phyloP scores from a whole-genome alignment of 306 rosid genomes.

The Corylus avellana region DNA sequence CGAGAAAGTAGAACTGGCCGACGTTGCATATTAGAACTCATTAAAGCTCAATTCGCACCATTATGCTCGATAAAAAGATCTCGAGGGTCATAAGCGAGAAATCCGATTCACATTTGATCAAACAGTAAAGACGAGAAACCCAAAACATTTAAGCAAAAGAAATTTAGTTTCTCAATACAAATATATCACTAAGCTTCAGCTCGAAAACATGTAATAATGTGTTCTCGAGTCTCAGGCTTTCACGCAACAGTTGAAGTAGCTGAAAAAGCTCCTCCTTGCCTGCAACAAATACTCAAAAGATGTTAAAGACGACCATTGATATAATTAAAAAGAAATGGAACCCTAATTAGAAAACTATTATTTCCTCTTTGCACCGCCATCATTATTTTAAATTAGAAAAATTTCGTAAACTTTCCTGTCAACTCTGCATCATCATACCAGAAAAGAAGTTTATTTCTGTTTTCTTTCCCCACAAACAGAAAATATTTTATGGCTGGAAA shows the following conservation, averaged over 20 bases:
- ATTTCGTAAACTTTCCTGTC: not conserved
- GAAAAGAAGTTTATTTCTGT: not conserved
- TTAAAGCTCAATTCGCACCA: too few relatives aligned
- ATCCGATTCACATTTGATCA: not conserved
- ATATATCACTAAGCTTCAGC: not conserved
- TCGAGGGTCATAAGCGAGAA: too few relatives aligned
- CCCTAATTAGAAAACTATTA: too few relatives aligned
- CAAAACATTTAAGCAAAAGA: not conserved
- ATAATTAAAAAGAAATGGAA: too few relatives aligned
- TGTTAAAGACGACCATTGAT: not conserved
- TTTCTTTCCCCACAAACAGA: not conserved
- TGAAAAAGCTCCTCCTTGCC: conserved; percentile 74
- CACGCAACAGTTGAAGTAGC: conserved; percentile 92
- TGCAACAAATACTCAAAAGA: conserved; percentile 17
- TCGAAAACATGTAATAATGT: not conserved
- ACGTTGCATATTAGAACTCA: too few relatives aligned
- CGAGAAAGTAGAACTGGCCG: too few relatives aligned
- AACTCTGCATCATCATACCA: not conserved
- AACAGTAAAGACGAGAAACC: not conserved
- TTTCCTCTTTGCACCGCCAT: not conserved
- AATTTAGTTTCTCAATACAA: not conserved
- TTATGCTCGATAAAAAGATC: too few relatives aligned
- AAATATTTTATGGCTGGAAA: conserved; percentile 21
- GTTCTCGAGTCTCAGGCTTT: conserved; percentile 51
- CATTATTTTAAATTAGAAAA: not conserved